These are phyloP conservation scores for Zelonia costaricensis DNA, from an alignment of 208 protist genomes.

Conservation along the genomic window DNA sequence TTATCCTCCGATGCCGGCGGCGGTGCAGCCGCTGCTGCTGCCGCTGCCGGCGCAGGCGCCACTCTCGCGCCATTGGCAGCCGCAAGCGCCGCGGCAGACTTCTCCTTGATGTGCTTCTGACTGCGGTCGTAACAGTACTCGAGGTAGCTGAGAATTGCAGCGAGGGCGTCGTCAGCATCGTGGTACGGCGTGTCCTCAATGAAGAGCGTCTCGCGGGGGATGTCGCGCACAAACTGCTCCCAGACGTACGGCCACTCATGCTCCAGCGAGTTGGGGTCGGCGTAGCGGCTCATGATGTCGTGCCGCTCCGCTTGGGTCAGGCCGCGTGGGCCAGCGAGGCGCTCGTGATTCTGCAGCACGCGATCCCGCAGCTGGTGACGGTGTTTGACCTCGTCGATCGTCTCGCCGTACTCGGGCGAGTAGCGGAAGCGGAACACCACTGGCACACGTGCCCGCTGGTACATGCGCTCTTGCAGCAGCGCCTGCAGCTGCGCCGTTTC, in stretches of 20 bases:
- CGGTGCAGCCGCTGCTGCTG: not conserved
- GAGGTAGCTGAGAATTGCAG: slow-evolving; percentile 54
- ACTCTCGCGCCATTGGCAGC: not conserved
- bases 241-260: slow-evolving; percentile 55
- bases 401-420: slow-evolving; percentile 24
- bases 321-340: slow-evolving; percentile 1
- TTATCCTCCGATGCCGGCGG: slow-evolving; percentile 1
- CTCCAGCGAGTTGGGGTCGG: slow-evolving; percentile 24
- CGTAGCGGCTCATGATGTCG: slow-evolving; percentile 15
- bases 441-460: slow-evolving; percentile 21
- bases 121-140: slow-evolving; percentile 50
- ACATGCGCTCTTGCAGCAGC: slow-evolving; percentile 27
- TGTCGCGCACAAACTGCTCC: slow-evolving; percentile 58
- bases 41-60: not conserved
- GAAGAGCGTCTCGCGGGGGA: slow-evolving; percentile 53
- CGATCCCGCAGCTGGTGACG: slow-evolving; percentile 18
- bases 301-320: slow-evolving; percentile 10
- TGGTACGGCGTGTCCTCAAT: slow-evolving; percentile 38
- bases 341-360: slow-evolving; percentile 13
- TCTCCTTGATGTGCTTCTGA: slow-evolving; percentile 18
- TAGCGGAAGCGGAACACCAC: slow-evolving; percentile 40
- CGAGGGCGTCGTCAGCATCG: slow-evolving; percentile 39
- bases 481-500: slow-evolving; percentile 28
- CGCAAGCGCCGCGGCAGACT: slow-evolving; percentile 17
- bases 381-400: slow-evolving; percentile 17